Evolutionary conservation across 306 rosid species (phyloP), one percentile per base, ranked within the genome.

Genomic region (Trifolium fragiferum): DNA sequence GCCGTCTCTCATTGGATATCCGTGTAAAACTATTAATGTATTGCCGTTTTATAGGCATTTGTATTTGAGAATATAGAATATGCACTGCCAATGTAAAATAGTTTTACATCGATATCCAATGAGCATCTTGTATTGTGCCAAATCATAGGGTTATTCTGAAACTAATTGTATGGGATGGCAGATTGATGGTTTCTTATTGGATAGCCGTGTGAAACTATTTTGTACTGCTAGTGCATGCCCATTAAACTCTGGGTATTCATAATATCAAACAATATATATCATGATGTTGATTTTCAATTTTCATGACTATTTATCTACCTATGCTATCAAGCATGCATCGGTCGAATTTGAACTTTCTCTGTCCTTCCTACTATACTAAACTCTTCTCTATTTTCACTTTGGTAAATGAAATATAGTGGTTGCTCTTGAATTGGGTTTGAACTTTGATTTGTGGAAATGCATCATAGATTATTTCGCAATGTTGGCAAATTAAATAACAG

Each of bases 201-300:
- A 11, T 41, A 1, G 2, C 46, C 11, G 1, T 41, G 10, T 41
- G 10, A 40, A 40, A 10, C 44, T 40, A 40, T 40, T 7, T 10
- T 40, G 10, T 14, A 40, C 46, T 4, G 4, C 10, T 2, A 38
- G 43, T 8, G 43, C 43, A 8, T 38, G 3, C 3, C 8, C 10
- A 38, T 38, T 38, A 38, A 38, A 7, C 11, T 38, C 43, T 66
- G 20, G 21, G 35, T 10, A 19, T 57, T 63, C 30, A 18, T 25
- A 35, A n/a, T n/a, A n/a, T 30, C 40, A 20, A 20, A 47, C 11
- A 33, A 47, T n/a, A 57, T 11, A 38, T 12, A 61, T 27, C 38
- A 49, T 11, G 60, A n/a, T 59, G 72, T 67, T 73, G 44, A 15
- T 41, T 77, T 77, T 77, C 44, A 2, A 19, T 47, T 77, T 51